Evolutionary conservation across 768 basidiomycete species (phyloP).

Genomic region (Cyathus striatus): DNA sequence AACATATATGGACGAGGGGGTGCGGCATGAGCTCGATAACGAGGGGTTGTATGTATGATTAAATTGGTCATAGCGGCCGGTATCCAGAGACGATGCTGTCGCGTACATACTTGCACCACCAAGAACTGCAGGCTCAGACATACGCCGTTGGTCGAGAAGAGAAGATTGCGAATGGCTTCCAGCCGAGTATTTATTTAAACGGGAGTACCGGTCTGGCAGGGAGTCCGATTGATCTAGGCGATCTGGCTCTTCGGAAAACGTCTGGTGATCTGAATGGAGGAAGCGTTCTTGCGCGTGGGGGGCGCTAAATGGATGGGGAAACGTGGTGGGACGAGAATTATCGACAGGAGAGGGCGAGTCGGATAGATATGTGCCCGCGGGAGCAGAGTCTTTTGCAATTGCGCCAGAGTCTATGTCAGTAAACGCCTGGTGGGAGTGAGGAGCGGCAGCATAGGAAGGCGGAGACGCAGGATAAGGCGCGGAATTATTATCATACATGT

Average conservation of each 20-base stretch:
- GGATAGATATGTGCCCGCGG: constrained; percentile 22
- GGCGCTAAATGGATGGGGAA: constrained; percentile 35
- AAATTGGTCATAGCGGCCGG: constrained; percentile 35
- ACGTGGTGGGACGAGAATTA: constrained; percentile 27
- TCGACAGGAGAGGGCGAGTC: constrained; percentile 43
- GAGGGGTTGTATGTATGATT: constrained; percentile 31
- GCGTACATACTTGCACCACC: constrained; percentile 33
- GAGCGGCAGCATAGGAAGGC: constrained; percentile 16
- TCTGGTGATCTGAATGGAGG: constrained; percentile 32
- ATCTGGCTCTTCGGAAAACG: constrained; percentile 37
- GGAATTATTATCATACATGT: constrained; percentile 23
- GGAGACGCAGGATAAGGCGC: constrained; percentile 12
- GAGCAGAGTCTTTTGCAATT: constrained; percentile 19
- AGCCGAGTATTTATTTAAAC: constrained; percentile 29
- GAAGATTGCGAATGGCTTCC: constrained; percentile 26
- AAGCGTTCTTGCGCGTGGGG: constrained; percentile 42
- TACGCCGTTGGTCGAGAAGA: constrained; percentile 55
- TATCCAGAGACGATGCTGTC: constrained; percentile 19
- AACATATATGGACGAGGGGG: constrained; percentile 30
- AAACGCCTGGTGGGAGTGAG: constrained; percentile 14
- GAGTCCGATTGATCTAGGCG: constrained; percentile 29
- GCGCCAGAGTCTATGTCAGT: constrained; percentile 20
- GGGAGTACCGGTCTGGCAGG: constrained; percentile 34
- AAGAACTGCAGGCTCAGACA: constrained; percentile 61
- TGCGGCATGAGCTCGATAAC: constrained; percentile 23